Base-by-base conservation (phyloP, 441 rosid species). In the Pelargonium citronellum region DNA sequence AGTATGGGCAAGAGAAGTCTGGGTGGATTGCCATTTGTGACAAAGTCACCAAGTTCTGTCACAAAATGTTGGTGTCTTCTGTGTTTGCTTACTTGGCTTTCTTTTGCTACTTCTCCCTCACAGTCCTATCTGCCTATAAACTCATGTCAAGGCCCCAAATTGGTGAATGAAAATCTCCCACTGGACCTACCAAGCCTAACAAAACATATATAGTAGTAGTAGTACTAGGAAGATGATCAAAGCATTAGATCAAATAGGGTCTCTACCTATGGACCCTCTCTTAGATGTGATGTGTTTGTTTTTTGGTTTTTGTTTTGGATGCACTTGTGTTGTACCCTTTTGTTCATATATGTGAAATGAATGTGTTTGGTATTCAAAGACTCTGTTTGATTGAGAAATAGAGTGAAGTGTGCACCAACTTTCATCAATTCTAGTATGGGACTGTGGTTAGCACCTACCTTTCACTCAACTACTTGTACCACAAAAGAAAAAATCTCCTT, bases 51-150 rank as follows among this genome's bases (percentile, higher is more conserved):
- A 78, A 77, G 71, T 85, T 88, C 70, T 88, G 94, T 80, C 78
- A 79, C 79, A 71, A 69, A 71, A 27, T 68, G 19, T 3, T 22
- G 63, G 74, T 82, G 19, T 67, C 87, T 1, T 5, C 80, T 41
- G 84, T 74, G 63, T 64, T 88, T 2, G 84, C 89, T 5, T 85
- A 83, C 77, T 58, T 85, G 39, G 81, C 83, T 68, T 79, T 84
- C 80, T 73, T 84, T 67, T 79, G 78, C 74, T 86, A 79, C 78
- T 11, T 86, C 44, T 78, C 74, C 7, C 86, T 88, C 12, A 44
- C 81, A 24, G 17, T 71, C 34, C 7, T 83, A 57, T 74, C 83
- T 47, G 82, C 83, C 34, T 49, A 39, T 22, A 77, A 80, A 49
- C 70, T 84, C 73, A 55, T 71, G 73, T 66, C 70, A 13, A 53